A percentile compares a stretch with the other conserved stretches of the same genome.
These are phyloP conservation scores for Nothomitra cinnamomea DNA, from an alignment of 2,329 filamentous ascomycete genomes.

Conservation along the genomic window DNA sequence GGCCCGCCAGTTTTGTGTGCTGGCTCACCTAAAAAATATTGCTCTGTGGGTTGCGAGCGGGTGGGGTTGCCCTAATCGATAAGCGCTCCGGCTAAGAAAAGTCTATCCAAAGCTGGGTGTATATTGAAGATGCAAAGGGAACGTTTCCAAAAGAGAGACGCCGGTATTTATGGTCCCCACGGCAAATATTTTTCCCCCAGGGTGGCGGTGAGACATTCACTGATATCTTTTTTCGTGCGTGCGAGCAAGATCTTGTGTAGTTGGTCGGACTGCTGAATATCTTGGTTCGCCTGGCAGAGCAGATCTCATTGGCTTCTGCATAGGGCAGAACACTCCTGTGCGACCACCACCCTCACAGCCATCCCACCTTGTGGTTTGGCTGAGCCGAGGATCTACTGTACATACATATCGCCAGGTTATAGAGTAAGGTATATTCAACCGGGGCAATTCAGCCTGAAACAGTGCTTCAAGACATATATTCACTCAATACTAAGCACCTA, in stretches of 20 bases:
- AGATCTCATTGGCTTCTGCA: not conserved
- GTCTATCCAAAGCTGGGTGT: not conserved
- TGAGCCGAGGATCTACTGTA: too few relatives aligned
- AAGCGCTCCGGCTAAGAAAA: not conserved
- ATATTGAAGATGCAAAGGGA: not conserved
- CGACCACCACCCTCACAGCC: too few relatives aligned
- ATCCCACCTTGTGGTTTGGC: too few relatives aligned
- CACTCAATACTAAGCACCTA: too few relatives aligned
- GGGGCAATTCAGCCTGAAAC: too few relatives aligned
- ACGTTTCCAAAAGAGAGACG: not conserved
- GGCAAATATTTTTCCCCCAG: not conserved
- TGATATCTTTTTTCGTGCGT: too few relatives aligned
- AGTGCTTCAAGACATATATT: too few relatives aligned
- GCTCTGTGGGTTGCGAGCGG: not conserved
- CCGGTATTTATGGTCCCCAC: not conserved
- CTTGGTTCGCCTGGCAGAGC: not conserved
- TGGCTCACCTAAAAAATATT: not conserved
- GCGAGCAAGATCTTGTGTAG: not conserved
- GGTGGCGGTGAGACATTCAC: not conserved
- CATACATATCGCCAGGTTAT: too few relatives aligned
- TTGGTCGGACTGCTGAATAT: slow-evolving; percentile 1
- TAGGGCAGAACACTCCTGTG: too few relatives aligned
- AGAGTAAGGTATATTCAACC: too few relatives aligned
- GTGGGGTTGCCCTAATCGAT: not conserved
- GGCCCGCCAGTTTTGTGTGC: not conserved